These are phyloP conservation scores for Umbelopsis ramanniana DNA, from an alignment of 192 early-diverging fungal genomes.

Conservation along the genomic window DNA sequence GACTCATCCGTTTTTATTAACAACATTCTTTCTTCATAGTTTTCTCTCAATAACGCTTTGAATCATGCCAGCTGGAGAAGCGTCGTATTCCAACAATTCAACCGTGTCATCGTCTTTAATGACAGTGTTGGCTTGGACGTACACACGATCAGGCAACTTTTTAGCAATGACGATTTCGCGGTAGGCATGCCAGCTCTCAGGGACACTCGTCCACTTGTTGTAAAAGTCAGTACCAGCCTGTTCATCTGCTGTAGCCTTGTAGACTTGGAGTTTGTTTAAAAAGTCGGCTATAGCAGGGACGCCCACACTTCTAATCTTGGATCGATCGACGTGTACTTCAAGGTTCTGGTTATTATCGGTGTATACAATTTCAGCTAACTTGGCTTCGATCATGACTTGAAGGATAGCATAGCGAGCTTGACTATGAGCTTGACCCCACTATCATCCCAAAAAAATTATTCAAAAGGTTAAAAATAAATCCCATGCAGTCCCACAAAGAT, in stretches of 20 bases:
- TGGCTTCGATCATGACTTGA: conserved; percentile 49
- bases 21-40: conserved; percentile 19
- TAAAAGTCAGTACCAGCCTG: conserved; percentile 50
- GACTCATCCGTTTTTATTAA: background rate
- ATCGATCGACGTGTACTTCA: conserved; percentile 53
- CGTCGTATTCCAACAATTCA: conserved; percentile 57
- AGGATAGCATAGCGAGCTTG: conserved; percentile 64
- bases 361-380: conserved; percentile 42
- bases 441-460: background rate
- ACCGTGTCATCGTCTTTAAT: conserved; percentile 42
- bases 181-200: conserved; percentile 48
- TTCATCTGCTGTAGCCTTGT: conserved; percentile 63
- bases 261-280: conserved; percentile 60
- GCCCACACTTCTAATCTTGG: conserved; percentile 54
- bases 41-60: conserved; percentile 58
- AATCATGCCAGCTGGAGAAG: conserved; percentile 58
- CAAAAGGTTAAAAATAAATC: background rate
- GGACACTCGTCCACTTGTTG: conserved; percentile 50
- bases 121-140: conserved; percentile 59
- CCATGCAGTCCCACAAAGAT: background rate
- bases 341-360: conserved; percentile 35
- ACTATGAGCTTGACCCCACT: conserved; percentile 66
- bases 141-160: conserved; percentile 60
- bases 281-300: conserved; percentile 56
- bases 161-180: conserved; percentile 56